Base-by-base conservation (phyloP, 208 protist genomes). In the Leishmania mexicana region DNA sequence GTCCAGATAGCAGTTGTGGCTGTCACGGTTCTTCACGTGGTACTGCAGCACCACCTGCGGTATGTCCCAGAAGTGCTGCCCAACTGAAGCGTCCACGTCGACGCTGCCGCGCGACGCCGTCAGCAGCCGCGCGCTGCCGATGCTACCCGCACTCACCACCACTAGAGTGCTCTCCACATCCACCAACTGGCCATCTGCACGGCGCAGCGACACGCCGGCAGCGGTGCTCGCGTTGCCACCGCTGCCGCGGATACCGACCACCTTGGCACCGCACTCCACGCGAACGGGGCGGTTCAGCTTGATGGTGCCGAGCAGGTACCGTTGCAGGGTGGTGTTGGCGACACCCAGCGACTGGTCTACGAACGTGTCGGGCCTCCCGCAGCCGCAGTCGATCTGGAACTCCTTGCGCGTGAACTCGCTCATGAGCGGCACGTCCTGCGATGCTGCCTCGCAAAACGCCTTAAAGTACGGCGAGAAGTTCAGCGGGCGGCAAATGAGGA, bases 21-120 rank as follows among this genome's bases (percentile, higher is more conserved):
- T 95, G 38, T 90, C 75, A 40, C 85, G 85, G 81, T 90, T 85
- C 76, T 91, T 89, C 15, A 86, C 91, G 42, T 71, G 76, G 85
- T 92, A 97, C 86, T 95, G 94, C 84, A 97, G 83, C 60, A 90
- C 90, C 38, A 97, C 90, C 82, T 95, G 90, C 74, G 94, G 94
- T 2, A 90, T 81, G 42, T 95, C 94, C 94, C 94, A 97, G 79
- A 94, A 95, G 68, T 90, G 89, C 11, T 85, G 75, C 45, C 92
- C 92, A 24, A 93, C 89, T 13, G 80, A 40, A 40, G 67, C 84
- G 31, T 87, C 83, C 31, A 92, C 80, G 2, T 65, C 7, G n/a
- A 94, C 75, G 45, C 85, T 84, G 62, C 87, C 85, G 31, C 85
- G 83, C 47, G 92, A 95, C 10, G 86, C 85, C 28, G 84, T 58